Conservation (phyloP, 805 yeast species). For the Myxozyma geophila region DNA sequence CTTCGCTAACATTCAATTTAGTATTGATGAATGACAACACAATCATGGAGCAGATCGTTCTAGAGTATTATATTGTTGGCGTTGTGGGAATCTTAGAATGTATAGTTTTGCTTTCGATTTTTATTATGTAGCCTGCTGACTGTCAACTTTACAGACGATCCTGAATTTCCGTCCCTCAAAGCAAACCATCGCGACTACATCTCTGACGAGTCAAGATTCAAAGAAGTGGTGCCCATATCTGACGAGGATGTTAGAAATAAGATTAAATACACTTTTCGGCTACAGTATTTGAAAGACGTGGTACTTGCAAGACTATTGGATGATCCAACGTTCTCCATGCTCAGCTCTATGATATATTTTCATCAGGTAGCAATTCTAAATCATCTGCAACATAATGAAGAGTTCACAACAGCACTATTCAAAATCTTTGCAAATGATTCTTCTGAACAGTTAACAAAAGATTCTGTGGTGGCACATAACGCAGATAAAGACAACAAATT, state of each 20-base stretch:
- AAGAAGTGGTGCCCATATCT: slow-evolving; percentile 69
- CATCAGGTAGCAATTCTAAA: slow-evolving; percentile 71
- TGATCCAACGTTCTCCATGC: slow-evolving; percentile 71
- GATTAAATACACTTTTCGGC: slow-evolving; percentile 73
- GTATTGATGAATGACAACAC: slow-evolving; percentile 71
- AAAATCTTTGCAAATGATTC: slow-evolving; percentile 51
- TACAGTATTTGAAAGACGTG: slow-evolving; percentile 84
- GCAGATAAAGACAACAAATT: not conserved
- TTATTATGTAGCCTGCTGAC: slow-evolving; percentile 23
- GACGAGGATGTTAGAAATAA: slow-evolving; percentile 56
- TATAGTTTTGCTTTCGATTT: slow-evolving; percentile 10
- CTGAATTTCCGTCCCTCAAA: slow-evolving; percentile 78
- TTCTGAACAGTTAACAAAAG: not conserved
- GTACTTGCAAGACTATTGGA: slow-evolving; percentile 81
- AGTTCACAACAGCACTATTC: slow-evolving; percentile 64
- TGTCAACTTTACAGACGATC: slow-evolving; percentile 59
- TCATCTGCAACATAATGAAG: slow-evolving; percentile 56
- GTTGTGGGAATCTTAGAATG: slow-evolving; percentile 80
- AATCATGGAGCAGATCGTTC: slow-evolving; percentile 61
- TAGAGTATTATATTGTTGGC: slow-evolving; percentile 58
- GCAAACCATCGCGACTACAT: slow-evolving; percentile 78
- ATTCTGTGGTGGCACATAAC: not conserved
- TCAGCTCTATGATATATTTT: slow-evolving; percentile 67
- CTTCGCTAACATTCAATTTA: not conserved
- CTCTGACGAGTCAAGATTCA: slow-evolving; percentile 61